These are phyloP conservation scores for Rhododendron griersonianum DNA, from an alignment of 148 eudicot genomes.

Conservation along the genomic window DNA sequence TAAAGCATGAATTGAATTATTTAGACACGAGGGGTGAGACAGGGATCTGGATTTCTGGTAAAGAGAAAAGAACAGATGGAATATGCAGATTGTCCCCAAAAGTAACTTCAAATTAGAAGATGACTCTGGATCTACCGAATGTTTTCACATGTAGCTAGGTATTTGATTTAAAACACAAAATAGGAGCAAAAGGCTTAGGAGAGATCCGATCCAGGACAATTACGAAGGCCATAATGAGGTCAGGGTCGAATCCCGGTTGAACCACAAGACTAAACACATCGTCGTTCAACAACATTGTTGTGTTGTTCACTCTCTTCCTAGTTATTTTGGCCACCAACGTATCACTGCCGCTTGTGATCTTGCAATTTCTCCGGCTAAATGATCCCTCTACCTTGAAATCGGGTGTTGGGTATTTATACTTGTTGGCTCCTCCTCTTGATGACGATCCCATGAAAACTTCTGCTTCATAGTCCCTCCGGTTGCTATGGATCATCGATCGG, in stretches of 20 bases:
- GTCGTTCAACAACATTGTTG: constrained; percentile 11
- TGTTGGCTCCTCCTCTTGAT: not conserved
- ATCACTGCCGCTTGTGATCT: constrained; percentile 5
- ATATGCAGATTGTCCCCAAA: not conserved
- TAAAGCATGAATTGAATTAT: not conserved
- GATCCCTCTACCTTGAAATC: constrained; percentile 24
- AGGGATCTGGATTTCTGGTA: not conserved
- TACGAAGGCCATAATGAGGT: constrained; percentile 23
- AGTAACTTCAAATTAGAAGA: not conserved
- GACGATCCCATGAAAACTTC: constrained; percentile 13
- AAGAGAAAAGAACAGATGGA: not conserved
- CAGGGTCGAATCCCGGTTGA: constrained; percentile 17
- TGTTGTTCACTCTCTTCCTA: constrained; percentile 16
- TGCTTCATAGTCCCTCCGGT: constrained; percentile 12
- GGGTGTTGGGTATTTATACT: not conserved
- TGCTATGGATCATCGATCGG: not conserved
- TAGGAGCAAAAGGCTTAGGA: constrained; percentile 14
- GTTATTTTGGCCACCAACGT: constrained; percentile 19
- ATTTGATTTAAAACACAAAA: constrained; percentile 9
- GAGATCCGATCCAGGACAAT: constrained; percentile 25
- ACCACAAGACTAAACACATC: constrained; percentile 20
- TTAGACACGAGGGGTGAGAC: not conserved
- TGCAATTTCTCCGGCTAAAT: constrained; percentile 23
- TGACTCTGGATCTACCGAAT: not conserved
- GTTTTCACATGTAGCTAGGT: not conserved